Evolutionary conservation across 192 early-diverging fungal genomes (phyloP), one percentile per base, ranked within the genome.

Genomic region (Coemansia sp.): DNA sequence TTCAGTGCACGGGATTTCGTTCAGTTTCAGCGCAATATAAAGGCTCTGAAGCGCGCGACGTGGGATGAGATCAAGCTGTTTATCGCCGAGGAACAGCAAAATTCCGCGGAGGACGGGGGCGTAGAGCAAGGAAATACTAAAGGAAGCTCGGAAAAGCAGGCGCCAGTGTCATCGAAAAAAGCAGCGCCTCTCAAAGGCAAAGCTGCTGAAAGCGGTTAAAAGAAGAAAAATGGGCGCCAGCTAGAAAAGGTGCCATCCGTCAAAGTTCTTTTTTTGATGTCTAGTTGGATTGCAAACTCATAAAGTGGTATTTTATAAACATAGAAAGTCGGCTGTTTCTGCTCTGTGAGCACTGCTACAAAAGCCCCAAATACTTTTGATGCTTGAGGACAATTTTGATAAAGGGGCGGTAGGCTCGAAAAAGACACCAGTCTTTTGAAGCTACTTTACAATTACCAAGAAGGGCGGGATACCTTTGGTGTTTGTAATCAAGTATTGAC

Each of bases 21-120:
- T 23, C 41, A 52, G 20, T 72, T 69, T 45, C 50, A 58, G 48
- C 8, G 32, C 17, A 72, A 75, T 32, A 55, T 57, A 0, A 33
- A 33, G 1, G 20, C 14, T 5, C 45, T 81, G 56, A 49, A 46
- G n/a, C 52, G 60, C 36, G 73, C 70, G 10, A 25, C 75, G 60
- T 50, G 54, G 11, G 61, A 71, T 13, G 78, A 81, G 50, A 35
- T 81, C 53, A 17, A 54, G 49, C 66, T 70, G 14, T 73, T 75
- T 41, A 69, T 73, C 49, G 66, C 69, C 14, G 78, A 81, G 25
- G 70, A 81, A 23, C 40, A 64, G 23, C 22, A 67, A 20, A 42
- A 19, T 19, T 6, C 55, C 6, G 14, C 23, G 22, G 49, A 52
- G 8, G 23, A 25, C 8, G 23, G 22, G 3, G 25, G 9, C 10